Evolutionary conservation across 2,329 filamentous ascomycete species (phyloP).

Genomic region (Ceratocystis destructans): DNA sequence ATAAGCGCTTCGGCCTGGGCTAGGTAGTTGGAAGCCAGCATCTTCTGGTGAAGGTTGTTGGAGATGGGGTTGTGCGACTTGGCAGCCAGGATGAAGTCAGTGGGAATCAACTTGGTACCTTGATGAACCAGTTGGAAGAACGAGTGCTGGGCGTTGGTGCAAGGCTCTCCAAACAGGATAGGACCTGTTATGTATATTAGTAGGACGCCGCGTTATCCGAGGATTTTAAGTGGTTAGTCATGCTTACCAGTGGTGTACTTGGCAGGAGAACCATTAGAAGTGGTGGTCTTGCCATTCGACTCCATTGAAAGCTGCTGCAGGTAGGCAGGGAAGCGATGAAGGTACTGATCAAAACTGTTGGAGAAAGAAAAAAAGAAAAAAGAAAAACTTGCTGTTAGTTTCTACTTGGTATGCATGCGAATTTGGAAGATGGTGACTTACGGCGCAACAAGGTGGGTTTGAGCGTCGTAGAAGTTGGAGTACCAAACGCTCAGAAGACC

Average conservation of each 20-base stretch:
- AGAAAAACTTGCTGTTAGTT: conserved; percentile 12
- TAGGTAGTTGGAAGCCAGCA: conserved; percentile 86
- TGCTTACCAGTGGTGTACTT: conserved; percentile 77
- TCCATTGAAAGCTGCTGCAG: conserved; percentile 99
- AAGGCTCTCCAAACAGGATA: conserved; percentile 93
- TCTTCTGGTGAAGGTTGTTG: conserved; percentile 88
- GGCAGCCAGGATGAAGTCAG: conserved; percentile 93
- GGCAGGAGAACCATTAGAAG: conserved; percentile 72
- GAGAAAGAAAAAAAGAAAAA: background rate
- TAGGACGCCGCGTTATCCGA: background rate
- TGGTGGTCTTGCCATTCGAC: conserved; percentile 96
- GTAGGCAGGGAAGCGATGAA: conserved; percentile 97
- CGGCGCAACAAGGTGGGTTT: conserved; percentile 94
- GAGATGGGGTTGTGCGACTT: conserved; percentile 94
- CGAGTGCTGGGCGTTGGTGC: conserved; percentile 97
- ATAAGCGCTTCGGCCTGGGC: conserved; percentile 79
- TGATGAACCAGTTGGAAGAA: conserved; percentile 99
- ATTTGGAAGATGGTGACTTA: conserved; percentile 35
- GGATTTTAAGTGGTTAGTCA: background rate
- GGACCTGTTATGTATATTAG: conserved; percentile 37
- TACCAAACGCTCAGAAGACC: conserved; percentile 97
- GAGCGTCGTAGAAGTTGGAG: conserved; percentile 95
- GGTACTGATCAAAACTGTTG: conserved; percentile 85
- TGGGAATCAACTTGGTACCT: conserved; percentile 95
- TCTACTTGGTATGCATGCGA: background rate